Conservation (phyloP, 495 filamentous ascomycete species). For the Trichocladium uniseriatum region DNA sequence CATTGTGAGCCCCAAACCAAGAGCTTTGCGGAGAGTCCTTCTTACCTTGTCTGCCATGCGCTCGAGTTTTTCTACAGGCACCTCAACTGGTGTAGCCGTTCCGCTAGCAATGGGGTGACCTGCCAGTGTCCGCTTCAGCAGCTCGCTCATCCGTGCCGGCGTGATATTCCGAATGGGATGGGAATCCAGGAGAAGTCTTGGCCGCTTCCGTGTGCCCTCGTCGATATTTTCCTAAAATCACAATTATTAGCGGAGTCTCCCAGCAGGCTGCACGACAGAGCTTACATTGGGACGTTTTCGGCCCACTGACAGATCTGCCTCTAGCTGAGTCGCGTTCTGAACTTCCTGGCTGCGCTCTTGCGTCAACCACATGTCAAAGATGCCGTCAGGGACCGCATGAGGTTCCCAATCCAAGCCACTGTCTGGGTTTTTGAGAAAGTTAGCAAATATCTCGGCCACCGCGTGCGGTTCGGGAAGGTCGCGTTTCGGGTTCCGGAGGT, state of each 20-base stretch:
- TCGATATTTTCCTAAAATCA: conserved; percentile 23
- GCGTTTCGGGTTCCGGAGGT: conserved; percentile 24
- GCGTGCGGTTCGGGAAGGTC: conserved; percentile 22
- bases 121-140: conserved; percentile 19
- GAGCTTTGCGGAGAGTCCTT: background rate
- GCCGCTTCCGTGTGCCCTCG: conserved; percentile 19
- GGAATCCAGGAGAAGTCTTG: conserved; percentile 9
- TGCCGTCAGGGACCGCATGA: conserved; percentile 24
- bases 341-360: conserved; percentile 10
- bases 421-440: conserved; percentile 24
- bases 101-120: background rate
- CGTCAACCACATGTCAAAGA: conserved; percentile 29
- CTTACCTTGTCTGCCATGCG: conserved; percentile 26
- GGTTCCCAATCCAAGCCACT: conserved; percentile 28
- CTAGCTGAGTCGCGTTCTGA: background rate
- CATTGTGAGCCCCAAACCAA: background rate
- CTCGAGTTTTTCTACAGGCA: conserved; percentile 32
- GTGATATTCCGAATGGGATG: conserved; percentile 4
- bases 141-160: conserved; percentile 16
- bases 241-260: background rate
- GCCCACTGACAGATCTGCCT: conserved; percentile 10
- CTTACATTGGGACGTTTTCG: conserved; percentile 36
- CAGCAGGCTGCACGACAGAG: background rate
- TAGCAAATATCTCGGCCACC: conserved; percentile 30
- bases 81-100: conserved; percentile 9